Percentiles rank a stretch among this genome's conserved stretches.
These are phyloP conservation scores for Plasmodium adleri DNA, from an alignment of 169 alveolate genomes.

Conservation along the genomic window DNA sequence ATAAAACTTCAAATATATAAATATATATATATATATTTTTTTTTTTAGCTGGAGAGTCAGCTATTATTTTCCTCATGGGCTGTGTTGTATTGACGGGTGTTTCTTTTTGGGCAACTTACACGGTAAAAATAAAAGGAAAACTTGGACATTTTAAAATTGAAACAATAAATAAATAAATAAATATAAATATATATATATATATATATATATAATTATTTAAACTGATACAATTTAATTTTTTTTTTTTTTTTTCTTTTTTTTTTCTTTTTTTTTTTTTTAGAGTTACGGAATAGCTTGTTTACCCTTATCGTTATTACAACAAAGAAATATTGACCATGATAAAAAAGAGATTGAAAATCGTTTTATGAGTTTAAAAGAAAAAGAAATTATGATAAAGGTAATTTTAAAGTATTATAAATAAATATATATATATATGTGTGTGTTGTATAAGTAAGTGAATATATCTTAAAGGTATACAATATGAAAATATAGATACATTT, in stretches of 20 bases:
- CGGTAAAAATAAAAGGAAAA: conserved; percentile 25
- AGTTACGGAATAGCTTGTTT: conserved; percentile 71
- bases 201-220: not conserved
- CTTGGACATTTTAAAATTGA: not conserved
- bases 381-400: conserved; percentile 65
- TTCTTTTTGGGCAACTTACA: conserved; percentile 70
- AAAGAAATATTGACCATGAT: conserved; percentile 37
- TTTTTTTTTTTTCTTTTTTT: not conserved
- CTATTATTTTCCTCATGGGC: conserved; percentile 62
- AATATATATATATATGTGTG: not conserved
- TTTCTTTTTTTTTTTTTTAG: not conserved
- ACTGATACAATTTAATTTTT: not conserved
- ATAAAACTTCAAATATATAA: not conserved
- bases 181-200: no score
- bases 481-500: not conserved
- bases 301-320: conserved; percentile 54
- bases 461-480: not conserved
- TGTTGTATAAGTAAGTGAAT: not conserved
- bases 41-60: conserved; percentile 67
- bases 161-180: conserved; percentile 2
- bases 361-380: conserved; percentile 50
- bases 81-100: conserved; percentile 59
- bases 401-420: not conserved
- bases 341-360: conserved; percentile 55
- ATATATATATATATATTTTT: not conserved